Base-by-base conservation (phyloP, 345 rosid genomes). In the Camelina hispida region DNA sequence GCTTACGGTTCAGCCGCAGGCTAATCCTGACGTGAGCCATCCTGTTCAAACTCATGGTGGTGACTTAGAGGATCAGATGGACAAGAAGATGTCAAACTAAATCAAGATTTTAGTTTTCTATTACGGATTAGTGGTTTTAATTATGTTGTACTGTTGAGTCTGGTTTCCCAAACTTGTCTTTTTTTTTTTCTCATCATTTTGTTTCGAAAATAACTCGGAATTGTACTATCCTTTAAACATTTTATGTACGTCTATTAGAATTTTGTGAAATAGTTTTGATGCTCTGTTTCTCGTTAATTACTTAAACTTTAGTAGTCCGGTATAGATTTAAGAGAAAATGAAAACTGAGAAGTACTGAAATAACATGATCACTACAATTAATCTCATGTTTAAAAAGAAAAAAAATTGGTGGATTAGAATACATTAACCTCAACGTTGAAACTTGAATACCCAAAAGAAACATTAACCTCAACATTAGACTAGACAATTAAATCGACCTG, bases 1-100 rank as follows among this genome's bases (percentile, higher is more conserved):
- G 2, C 34, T 68, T 35, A 18, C 25, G 17, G 73, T 18, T 59
- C 54, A 48, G 46, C 13, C 43, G 2, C 58, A 66, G 38, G 13
- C 65, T 60, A 38, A 38, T 38, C 5, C 9, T 6, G 66, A 64
- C 55, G 5, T 30, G 55, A 47, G 11, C 16, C 38, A 9, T 32
- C 30, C 38, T 62, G 44, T 16, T 47, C 61, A 58, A 66, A 38
- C 54, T 14, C 10, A 18, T 13, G 78, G 15, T 50, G 78, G 78
- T 75, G 79, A 75, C 40, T 9, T 75, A 28, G 79, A 75, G 62
- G 28, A 25, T 28, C 79, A 75, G 53, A 52, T 51, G 68, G 73
- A 51, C 9, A 68, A 51, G 30, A 52, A 68, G 15, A 40, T 59
- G 28, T 13, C 79, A 51, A 58, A 43, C 57, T 71, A 68, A 51